Percentiles rank a stretch among this genome's conserved stretches.
Conservation (phyloP, 768 basidiomycete species). For the Nevesoporus exiguus region DNA sequence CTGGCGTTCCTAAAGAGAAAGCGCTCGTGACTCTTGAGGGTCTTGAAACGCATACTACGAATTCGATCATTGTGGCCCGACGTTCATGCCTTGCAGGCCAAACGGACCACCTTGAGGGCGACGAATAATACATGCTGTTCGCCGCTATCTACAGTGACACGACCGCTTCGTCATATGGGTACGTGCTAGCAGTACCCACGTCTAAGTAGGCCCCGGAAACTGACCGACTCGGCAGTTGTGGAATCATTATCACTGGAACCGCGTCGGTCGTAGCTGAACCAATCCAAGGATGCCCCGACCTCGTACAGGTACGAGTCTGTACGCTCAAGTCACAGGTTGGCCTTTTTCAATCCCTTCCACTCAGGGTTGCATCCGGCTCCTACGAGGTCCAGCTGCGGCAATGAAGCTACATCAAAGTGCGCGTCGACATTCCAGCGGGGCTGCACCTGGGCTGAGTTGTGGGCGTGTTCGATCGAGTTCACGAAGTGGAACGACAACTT, state of each 20-base stretch:
- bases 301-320: conserved; percentile 41
- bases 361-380: conserved; percentile 59
- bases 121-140: conserved; percentile 51
- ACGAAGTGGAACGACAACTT: conserved; percentile 36
- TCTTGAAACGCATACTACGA: too few species aligned
- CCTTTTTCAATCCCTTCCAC: neutral
- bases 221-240: conserved; percentile 21
- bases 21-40: too few species aligned
- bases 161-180: conserved; percentile 64
- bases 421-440: conserved; percentile 34
- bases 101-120: conserved; percentile 45
- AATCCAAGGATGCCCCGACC: conserved; percentile 49
- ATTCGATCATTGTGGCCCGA: neutral
- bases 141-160: conserved; percentile 57
- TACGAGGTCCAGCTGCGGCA: conserved; percentile 60
- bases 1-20: too few species aligned
- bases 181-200: conserved; percentile 43
- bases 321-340: neutral
- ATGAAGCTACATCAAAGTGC: conserved; percentile 49
- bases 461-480: conserved; percentile 44
- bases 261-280: conserved; percentile 56
- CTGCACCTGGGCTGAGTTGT: conserved; percentile 41
- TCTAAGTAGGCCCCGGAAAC: neutral
- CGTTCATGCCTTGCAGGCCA: conserved; percentile 35
- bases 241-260: conserved; percentile 61